phyloP scores from a whole-genome alignment of 108 stramenopile genomes.

The Skeletonema grethae region DNA sequence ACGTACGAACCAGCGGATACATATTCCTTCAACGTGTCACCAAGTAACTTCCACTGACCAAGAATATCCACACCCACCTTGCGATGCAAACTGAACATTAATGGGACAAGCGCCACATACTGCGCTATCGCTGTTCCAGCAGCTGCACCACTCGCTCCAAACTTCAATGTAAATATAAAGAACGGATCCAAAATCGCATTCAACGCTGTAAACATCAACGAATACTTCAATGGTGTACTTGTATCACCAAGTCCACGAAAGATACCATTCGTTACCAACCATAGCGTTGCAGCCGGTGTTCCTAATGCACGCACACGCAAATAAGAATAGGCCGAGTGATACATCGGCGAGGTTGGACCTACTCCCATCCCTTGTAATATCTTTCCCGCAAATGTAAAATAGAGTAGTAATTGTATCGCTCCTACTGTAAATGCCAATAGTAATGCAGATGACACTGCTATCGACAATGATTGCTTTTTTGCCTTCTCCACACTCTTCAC shows the following conservation, averaged over 20 bases:
- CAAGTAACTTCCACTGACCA: constrained; percentile 61
- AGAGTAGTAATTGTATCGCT: constrained; percentile 75
- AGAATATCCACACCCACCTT: constrained; percentile 71
- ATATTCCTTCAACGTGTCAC: constrained; percentile 66
- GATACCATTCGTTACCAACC: constrained; percentile 91
- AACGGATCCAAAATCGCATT: constrained; percentile 89
- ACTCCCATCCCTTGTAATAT: constrained; percentile 86
- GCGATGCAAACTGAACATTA: constrained; percentile 69
- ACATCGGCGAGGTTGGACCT: constrained; percentile 64
- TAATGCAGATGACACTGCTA: constrained; percentile 87
- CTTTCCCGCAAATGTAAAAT: constrained; percentile 52
- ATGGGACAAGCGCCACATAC: constrained; percentile 78
- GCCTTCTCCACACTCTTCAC: constrained; percentile 5
- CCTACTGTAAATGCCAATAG: constrained; percentile 84
- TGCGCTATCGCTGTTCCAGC: constrained; percentile 89
- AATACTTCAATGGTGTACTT: constrained; percentile 82
- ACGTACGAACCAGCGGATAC: constrained; percentile 79
- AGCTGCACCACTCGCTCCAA: constrained; percentile 91
- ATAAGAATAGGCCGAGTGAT: constrained; percentile 82
- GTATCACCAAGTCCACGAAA: constrained; percentile 96
- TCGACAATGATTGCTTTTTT: constrained; percentile 51
- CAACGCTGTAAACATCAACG: constrained; percentile 72
- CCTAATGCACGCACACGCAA: constrained; percentile 81
- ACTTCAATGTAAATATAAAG: constrained; percentile 81
- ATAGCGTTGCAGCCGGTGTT: constrained; percentile 88